These are phyloP conservation scores for Penicillium olsonii DNA, from an alignment of 2,329 filamentous ascomycete species.

Conservation along the genomic window DNA sequence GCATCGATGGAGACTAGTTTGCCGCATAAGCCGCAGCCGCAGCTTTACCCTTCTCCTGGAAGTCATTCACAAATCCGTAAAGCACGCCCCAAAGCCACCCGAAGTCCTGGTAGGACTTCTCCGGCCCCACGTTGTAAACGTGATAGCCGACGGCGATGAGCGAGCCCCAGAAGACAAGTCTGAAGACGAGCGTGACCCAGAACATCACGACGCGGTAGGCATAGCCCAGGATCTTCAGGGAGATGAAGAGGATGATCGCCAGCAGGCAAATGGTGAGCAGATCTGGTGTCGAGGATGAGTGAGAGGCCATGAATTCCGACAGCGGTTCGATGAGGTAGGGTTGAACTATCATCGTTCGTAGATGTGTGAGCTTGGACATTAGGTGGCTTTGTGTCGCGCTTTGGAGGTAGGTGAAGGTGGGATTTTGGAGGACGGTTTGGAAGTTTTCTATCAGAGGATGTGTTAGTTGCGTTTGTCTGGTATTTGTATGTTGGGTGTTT, in stretches of 20 bases:
- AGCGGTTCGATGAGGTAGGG: constrained; percentile 50
- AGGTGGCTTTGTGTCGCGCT: constrained; percentile 20
- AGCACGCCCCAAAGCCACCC: constrained; percentile 64
- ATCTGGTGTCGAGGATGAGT: constrained; percentile 34
- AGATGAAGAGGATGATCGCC: constrained; percentile 63
- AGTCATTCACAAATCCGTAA: constrained; percentile 64
- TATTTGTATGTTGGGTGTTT: background rate
- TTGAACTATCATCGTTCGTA: constrained; percentile 47
- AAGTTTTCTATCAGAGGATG: constrained; percentile 20
- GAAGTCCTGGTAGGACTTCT: constrained; percentile 34
- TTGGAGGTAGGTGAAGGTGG: constrained; percentile 19
- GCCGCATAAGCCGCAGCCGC: constrained; percentile 49
- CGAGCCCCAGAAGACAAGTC: constrained; percentile 64
- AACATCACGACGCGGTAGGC: constrained; percentile 72
- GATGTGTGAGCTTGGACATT: constrained; percentile 23
- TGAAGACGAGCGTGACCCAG: constrained; percentile 69
- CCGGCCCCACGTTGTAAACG: constrained; percentile 50
- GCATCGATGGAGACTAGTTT: constrained; percentile 30
- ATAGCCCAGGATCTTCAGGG: constrained; percentile 66
- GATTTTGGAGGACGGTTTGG: constrained; percentile 20
- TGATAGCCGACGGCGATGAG: constrained; percentile 57
- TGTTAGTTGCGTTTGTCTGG: background rate
- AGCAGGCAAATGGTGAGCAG: constrained; percentile 49
- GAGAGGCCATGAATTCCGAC: constrained; percentile 34
- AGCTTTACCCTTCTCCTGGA: constrained; percentile 33